These are phyloP conservation scores for Trichomonas vaginalis DNA, from an alignment of 208 protist genomes.

Conservation along the genomic window DNA sequence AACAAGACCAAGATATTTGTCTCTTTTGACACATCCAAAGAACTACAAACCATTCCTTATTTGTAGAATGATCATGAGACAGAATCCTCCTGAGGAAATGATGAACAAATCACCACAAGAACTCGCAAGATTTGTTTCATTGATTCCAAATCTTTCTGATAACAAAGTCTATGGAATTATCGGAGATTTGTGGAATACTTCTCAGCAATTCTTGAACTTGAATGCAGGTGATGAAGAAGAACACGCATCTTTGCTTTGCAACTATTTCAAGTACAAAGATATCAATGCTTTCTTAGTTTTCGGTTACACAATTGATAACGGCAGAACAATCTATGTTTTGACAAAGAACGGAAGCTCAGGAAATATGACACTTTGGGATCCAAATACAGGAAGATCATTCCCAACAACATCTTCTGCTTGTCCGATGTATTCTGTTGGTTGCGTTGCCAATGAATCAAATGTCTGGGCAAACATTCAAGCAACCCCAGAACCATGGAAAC, in stretches of 20 bases:
- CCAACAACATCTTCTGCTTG: not conserved
- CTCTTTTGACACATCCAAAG: not conserved
- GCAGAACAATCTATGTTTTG: not conserved
- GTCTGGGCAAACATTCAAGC: not conserved
- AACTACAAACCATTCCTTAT: not conserved
- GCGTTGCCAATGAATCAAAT: not conserved
- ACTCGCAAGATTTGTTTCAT: not conserved
- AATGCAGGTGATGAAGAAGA: constrained; percentile 3
- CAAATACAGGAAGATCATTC: not conserved
- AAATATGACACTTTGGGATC: not conserved
- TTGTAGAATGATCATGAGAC: not conserved
- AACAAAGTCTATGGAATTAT: not conserved
- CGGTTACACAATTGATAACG: not conserved
- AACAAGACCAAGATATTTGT: not conserved
- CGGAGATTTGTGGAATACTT: not conserved
- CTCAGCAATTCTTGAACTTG: not conserved
- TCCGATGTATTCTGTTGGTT: not conserved
- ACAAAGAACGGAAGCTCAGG: not conserved
- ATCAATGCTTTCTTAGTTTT: not conserved
- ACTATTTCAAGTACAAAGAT: not conserved
- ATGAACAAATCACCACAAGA: not conserved
- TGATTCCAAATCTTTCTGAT: not conserved
- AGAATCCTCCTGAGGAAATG: not conserved
- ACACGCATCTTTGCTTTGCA: not conserved
- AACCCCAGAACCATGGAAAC: not conserved